Conservation (phyloP, 2,329 filamentous ascomycete species). For the Sporothrix euskadiensis region DNA sequence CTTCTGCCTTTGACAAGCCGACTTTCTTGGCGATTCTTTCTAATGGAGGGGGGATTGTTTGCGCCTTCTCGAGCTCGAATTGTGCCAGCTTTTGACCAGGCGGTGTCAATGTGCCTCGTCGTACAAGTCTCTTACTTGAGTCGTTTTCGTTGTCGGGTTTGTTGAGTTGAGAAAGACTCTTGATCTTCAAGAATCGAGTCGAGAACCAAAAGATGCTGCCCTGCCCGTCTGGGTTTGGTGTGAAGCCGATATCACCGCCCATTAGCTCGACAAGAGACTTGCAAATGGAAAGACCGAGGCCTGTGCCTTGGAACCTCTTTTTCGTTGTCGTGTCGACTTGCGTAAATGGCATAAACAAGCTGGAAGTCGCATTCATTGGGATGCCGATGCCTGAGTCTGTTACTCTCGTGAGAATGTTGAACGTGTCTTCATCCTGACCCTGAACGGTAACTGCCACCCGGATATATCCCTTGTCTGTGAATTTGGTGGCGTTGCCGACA, state of each 20-base stretch:
- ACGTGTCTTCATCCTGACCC: slow-evolving; percentile 46
- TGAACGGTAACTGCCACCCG: slow-evolving; percentile 46
- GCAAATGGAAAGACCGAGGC: slow-evolving; percentile 89
- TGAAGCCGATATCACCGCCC: slow-evolving; percentile 94
- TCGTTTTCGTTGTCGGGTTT: not conserved
- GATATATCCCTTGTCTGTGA: slow-evolving; percentile 58
- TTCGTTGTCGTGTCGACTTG: slow-evolving; percentile 96
- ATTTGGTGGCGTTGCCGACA: slow-evolving; percentile 62
- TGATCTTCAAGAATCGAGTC: slow-evolving; percentile 44
- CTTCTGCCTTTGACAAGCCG: slow-evolving; percentile 22
- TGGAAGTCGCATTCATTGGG: slow-evolving; percentile 56
- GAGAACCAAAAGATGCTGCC: slow-evolving; percentile 97
- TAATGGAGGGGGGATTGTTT: slow-evolving; percentile 7
- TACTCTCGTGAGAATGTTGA: slow-evolving; percentile 57
- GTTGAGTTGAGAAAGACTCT: slow-evolving; percentile 37
- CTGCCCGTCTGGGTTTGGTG: slow-evolving; percentile 77
- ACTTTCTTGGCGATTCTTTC: slow-evolving; percentile 21
- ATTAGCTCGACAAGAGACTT: slow-evolving; percentile 92
- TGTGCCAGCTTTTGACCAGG: slow-evolving; percentile 14
- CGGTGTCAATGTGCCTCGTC: slow-evolving; percentile 9
- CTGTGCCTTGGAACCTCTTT: slow-evolving; percentile 90
- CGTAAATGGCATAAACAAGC: slow-evolving; percentile 90
- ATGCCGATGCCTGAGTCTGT: slow-evolving; percentile 83
- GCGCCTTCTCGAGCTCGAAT: slow-evolving; percentile 20
- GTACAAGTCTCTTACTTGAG: not conserved